phyloP scores from a whole-genome alignment of 139 green algal species.

The Chlamydomonas sp. region DNA sequence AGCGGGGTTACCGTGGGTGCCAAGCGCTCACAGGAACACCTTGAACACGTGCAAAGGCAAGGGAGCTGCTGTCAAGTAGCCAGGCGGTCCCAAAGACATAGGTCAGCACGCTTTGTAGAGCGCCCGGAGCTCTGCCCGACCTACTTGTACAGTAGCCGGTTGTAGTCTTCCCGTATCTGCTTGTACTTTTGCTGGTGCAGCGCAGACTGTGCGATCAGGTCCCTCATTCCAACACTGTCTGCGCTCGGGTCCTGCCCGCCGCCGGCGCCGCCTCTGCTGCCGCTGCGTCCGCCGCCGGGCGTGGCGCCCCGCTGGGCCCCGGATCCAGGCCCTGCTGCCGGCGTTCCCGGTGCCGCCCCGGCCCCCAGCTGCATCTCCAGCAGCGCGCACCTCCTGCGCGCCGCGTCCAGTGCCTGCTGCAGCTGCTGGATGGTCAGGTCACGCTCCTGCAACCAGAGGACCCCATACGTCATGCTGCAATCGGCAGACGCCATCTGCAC shows the following conservation, averaged over 20 bases:
- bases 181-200: conserved; percentile 54
- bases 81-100: too few relatives aligned
- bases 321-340: neutral
- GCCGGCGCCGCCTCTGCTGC: neutral
- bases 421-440: conserved; percentile 52
- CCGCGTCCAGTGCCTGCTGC: conserved; percentile 49
- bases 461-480: too few relatives aligned
- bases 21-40: neutral
- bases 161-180: conserved; percentile 62
- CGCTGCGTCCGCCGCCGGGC: neutral
- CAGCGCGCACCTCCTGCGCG: conserved; percentile 36
- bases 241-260: conserved; percentile 4
- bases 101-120: too few relatives aligned
- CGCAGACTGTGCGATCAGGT: conserved; percentile 46
- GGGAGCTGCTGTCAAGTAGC: too few relatives aligned
- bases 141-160: conserved; percentile 53
- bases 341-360: neutral
- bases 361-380: conserved; percentile 36
- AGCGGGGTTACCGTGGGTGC: neutral
- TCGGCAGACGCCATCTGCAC: too few relatives aligned
- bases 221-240: conserved; percentile 5
- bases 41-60: neutral
- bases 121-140: neutral
- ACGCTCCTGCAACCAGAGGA: conserved; percentile 37
- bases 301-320: neutral